These are phyloP conservation scores for Plenodomus tracheiphilus DNA, from an alignment of 2,329 filamentous ascomycete genomes.

Conservation along the genomic window DNA sequence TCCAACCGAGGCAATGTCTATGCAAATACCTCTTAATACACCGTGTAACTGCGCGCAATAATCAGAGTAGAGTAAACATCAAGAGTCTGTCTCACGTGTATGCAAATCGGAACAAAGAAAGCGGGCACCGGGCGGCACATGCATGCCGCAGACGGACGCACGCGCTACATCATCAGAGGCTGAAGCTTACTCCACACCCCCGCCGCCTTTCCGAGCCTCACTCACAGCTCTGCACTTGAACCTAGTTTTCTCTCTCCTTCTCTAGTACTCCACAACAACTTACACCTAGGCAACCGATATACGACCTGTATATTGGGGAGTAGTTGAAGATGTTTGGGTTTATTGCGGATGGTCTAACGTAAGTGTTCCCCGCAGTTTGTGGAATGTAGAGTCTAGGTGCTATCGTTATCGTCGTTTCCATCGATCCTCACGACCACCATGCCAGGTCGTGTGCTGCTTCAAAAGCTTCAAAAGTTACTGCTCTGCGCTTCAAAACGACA, in stretches of 20 bases:
- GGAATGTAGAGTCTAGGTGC: neutral
- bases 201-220: slow-evolving; percentile 22
- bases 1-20: no score
- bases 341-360: slow-evolving; percentile 45
- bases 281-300: neutral
- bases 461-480: slow-evolving; percentile 1
- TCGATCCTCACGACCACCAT: slow-evolving; percentile 7
- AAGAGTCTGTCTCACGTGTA: neutral
- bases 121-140: no score
- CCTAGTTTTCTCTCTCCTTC: neutral
- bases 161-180: neutral
- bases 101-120: neutral
- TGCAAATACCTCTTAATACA: no score
- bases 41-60: no score
- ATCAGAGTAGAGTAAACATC: neutral
- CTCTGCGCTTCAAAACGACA: neutral
- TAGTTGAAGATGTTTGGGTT: slow-evolving; percentile 38
- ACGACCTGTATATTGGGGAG: neutral
- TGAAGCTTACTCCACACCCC: slow-evolving; percentile 17
- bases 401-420: slow-evolving; percentile 7
- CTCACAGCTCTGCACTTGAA: slow-evolving; percentile 10
- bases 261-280: slow-evolving; percentile 1
- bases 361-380: slow-evolving; percentile 32
- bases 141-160: neutral
- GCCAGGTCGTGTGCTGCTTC: neutral